Base-by-base conservation (phyloP, 2,329 filamentous ascomycete species). In the Cylindrodendrum hubeiense region DNA sequence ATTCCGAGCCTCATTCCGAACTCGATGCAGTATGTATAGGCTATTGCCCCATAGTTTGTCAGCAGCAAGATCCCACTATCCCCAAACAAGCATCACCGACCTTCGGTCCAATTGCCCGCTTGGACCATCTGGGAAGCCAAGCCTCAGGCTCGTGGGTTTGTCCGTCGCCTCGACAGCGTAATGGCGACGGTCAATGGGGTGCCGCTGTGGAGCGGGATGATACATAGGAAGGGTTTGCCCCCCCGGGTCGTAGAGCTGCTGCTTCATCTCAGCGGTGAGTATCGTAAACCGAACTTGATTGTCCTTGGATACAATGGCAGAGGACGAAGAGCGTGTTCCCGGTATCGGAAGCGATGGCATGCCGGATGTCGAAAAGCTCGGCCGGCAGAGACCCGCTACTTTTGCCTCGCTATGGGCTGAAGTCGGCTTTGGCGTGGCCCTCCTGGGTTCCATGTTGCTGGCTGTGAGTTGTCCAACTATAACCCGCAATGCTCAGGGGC, bases 351-450 rank as follows among this genome's bases (percentile, higher is more conserved):
- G 49, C 13, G 57, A 66, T 19, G 60, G 63, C n/a, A 51, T 65
- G 5, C 59, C 53, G 8, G 71, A 74, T 21, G 63, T 74, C 37
- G 72, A 75, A 46, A 71, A 65, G 33, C 72, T 75, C 15, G 72
- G 72, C n/a, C 68, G 72, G 19, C 72, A 74, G 61, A 64, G 72
- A 33, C 72, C 72, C 22, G 61, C 67, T 34, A 67, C 62, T 5
- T 74, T 74, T 39, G 60, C 67, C n/a, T 71, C 72, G 13, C 33
- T 55, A 44, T 74, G 65, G 71, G 65, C 72, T 26, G 72, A 75
- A 44, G 9, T 72, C 28, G 71, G 71, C 2, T 74, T 74, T 13
- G 64, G 69, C 9, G 61, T 74, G 51, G 66, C 72, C 15, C 53
- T 74, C 0, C 66, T 74, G 44, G 69, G 69, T 7, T 74, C 72